Conservation (phyloP, 2,329 filamentous ascomycete species). For the Penicillium sp. region DNA sequence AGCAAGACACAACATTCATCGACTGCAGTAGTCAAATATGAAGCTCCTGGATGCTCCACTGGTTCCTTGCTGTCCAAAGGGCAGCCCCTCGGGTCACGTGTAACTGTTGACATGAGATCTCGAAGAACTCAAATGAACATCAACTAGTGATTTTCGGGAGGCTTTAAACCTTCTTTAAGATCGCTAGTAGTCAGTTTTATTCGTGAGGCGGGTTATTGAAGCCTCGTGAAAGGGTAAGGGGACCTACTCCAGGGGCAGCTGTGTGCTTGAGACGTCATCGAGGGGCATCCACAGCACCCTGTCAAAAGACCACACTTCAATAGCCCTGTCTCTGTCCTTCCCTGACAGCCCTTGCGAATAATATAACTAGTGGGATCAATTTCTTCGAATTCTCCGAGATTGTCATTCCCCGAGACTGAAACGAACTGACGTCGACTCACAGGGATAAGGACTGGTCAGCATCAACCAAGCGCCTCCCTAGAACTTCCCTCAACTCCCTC, state of each 20-base stretch:
- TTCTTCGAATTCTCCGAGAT: slow-evolving; percentile 8
- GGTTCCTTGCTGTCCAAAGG: slow-evolving; percentile 14
- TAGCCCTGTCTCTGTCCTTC: slow-evolving; percentile 6
- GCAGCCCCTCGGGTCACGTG: slow-evolving; percentile 14
- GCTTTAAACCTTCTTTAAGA: background rate
- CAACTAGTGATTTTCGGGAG: background rate
- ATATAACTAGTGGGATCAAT: slow-evolving; percentile 3
- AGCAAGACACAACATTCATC: background rate
- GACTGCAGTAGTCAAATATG: slow-evolving; percentile 2
- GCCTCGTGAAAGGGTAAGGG: background rate
- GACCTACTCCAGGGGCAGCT: background rate
- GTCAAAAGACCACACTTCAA: background rate
- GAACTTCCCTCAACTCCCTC: slow-evolving; percentile 3
- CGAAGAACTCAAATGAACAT: background rate
- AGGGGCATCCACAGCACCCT: slow-evolving; percentile 9
- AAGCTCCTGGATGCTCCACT: slow-evolving; percentile 4
- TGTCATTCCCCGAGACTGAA: slow-evolving; percentile 15
- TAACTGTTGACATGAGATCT: background rate
- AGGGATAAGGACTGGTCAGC: slow-evolving; percentile 11
- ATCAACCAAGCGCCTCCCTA: slow-evolving; percentile 13
- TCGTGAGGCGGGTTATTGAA: background rate
- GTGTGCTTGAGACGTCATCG: slow-evolving; percentile 11
- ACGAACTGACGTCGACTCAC: slow-evolving; percentile 13
- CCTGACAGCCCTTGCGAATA: slow-evolving; percentile 8
- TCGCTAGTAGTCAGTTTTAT: background rate